phyloP scores from a whole-genome alignment of 306 rosid species.

The Carpinus fangiana region DNA sequence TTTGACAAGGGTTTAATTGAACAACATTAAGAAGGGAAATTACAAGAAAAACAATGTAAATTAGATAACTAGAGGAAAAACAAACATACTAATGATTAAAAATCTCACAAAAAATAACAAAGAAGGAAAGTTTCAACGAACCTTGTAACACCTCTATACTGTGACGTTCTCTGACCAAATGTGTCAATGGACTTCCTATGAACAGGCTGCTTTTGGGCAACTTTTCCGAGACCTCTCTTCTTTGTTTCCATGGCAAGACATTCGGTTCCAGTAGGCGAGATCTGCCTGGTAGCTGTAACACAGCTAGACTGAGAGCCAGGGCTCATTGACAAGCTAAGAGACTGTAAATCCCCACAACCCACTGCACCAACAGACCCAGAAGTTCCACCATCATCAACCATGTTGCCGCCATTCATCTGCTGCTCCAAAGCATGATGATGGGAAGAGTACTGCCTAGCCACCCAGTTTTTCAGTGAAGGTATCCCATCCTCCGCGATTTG shows the following conservation, averaged over 20 bases:
- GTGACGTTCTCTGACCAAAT: conserved; percentile 96
- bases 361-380: conserved; percentile 45
- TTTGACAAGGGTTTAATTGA: neutral
- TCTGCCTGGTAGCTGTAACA: conserved; percentile 66
- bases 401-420: conserved; percentile 33
- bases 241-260: conserved; percentile 54
- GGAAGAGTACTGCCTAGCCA: conserved; percentile 40
- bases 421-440: conserved; percentile 47
- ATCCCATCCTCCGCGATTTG: conserved; percentile 39
- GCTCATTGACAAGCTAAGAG: conserved; percentile 79
- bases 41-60: neutral
- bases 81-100: too few species aligned
- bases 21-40: neutral
- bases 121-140: conserved; percentile 5
- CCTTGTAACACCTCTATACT: conserved; percentile 97
- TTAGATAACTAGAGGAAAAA: neutral
- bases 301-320: conserved; percentile 99
- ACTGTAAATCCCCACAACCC: conserved; percentile 69
- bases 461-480: conserved; percentile 50
- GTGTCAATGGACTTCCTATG: conserved; percentile 94
- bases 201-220: conserved; percentile 76
- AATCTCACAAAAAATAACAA: neutral
- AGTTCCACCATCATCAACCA: conserved; percentile 35
- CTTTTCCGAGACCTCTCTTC: conserved; percentile 67
- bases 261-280: conserved; percentile 60